Evolutionary conservation across 805 yeast genomes (phyloP).

Genomic region (Myxozyma vanderwaltii): DNA sequence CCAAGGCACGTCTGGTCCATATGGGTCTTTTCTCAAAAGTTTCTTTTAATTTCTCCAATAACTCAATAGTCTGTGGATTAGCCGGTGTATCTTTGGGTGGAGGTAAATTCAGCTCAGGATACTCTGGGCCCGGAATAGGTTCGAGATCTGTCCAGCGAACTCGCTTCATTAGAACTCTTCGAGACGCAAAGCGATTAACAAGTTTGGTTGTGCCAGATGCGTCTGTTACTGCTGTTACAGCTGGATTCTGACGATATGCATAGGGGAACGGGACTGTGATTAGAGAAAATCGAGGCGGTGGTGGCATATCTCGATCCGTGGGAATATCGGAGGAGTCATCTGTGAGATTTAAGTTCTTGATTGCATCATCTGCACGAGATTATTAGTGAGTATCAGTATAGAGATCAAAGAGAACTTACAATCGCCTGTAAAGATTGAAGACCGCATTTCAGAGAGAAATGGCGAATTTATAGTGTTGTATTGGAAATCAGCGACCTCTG

Average conservation of each 20-base stretch:
- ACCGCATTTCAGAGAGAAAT: constrained; percentile 44
- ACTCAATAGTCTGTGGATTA: constrained; percentile 31
- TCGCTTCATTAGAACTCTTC: constrained; percentile 41
- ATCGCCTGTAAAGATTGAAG: constrained; percentile 50
- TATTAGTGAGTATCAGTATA: not conserved
- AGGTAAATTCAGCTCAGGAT: constrained; percentile 40
- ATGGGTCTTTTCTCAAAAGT: constrained; percentile 74
- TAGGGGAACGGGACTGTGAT: constrained; percentile 76
- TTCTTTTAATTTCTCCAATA: constrained; percentile 41
- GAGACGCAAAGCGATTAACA: constrained; percentile 40
- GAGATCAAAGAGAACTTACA: constrained; percentile 17
- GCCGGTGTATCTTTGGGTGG: constrained; percentile 46
- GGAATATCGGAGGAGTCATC: constrained; percentile 14
- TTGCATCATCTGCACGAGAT: constrained; percentile 42
- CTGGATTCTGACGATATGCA: constrained; percentile 73
- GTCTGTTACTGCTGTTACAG: constrained; percentile 55
- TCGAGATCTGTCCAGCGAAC: constrained; percentile 42
- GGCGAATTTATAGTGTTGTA: constrained; percentile 59
- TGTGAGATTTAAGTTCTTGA: constrained; percentile 45
- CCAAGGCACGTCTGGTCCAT: constrained; percentile 78
- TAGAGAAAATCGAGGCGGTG: constrained; percentile 82
- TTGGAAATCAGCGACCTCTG: constrained; percentile 48
- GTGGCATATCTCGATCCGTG: constrained; percentile 64
- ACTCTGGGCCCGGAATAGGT: constrained; percentile 26
- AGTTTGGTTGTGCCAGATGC: constrained; percentile 48